These are phyloP conservation scores for Pleurotus citrinopileatus DNA, from an alignment of 768 basidiomycete species.

Conservation along the genomic window DNA sequence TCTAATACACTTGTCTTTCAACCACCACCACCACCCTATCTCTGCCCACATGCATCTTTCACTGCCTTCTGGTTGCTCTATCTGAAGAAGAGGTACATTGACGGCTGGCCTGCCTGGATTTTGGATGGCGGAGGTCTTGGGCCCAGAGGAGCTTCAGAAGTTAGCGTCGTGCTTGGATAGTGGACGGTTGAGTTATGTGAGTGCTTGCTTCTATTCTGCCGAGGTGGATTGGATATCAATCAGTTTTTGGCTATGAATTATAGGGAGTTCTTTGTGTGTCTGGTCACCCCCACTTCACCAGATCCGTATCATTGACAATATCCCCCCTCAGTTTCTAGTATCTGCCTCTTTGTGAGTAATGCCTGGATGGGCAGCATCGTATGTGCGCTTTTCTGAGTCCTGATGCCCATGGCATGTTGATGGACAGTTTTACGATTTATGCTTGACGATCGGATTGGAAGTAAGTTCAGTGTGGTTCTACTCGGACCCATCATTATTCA, in stretches of 20 bases:
- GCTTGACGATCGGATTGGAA: slow-evolving; percentile 6
- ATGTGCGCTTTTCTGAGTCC: not conserved
- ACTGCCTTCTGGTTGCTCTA: not conserved
- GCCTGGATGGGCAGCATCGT: too few species aligned
- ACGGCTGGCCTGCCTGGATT: not conserved
- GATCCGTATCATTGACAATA: too few species aligned
- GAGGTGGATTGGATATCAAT: not conserved
- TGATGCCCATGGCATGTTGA: not conserved
- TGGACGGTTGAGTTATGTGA: not conserved
- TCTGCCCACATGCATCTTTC: not conserved
- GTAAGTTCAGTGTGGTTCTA: too few species aligned
- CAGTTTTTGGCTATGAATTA: not conserved
- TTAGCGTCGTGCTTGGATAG: slow-evolving; percentile 5
- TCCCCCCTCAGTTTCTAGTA: slow-evolving; percentile 3
- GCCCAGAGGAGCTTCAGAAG: not conserved
- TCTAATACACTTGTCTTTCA: too few species aligned
- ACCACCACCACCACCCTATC: not conserved
- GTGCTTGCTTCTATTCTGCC: not conserved
- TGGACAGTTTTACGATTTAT: slow-evolving; percentile 7
- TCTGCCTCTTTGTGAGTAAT: slow-evolving; percentile 4
- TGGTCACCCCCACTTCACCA: too few species aligned
- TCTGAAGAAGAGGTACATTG: not conserved
- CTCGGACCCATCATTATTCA: too few species aligned
- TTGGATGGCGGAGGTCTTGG: not conserved
- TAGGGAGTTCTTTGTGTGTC: slow-evolving; percentile 9